Conservation (phyloP, 1,284 basidiomycete genomes). For the Papiliotrema laurentii region DNA sequence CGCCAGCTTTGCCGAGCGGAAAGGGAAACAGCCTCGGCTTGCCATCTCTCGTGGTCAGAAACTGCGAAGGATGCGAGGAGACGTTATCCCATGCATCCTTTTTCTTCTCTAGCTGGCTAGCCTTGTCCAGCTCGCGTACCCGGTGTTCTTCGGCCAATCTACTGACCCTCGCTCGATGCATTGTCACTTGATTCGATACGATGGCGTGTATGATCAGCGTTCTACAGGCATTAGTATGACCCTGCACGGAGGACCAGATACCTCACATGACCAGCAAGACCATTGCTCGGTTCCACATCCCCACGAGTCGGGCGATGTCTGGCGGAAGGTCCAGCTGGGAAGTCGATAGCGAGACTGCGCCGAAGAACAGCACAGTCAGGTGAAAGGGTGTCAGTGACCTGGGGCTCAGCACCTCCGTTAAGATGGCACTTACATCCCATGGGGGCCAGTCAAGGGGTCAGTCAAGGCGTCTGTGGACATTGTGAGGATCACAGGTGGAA, state of each 20-base stretch:
- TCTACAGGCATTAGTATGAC: constrained; percentile 7
- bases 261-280: constrained; percentile 25
- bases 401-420: neutral
- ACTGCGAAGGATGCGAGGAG: constrained; percentile 28
- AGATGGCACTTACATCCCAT: constrained; percentile 4
- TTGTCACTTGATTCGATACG: constrained; percentile 1
- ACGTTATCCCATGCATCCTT: constrained; percentile 25
- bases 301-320: constrained; percentile 8
- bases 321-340: constrained; percentile 21
- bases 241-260: neutral
- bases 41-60: constrained; percentile 33
- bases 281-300: constrained; percentile 20
- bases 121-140: constrained; percentile 10
- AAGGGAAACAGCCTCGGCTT: constrained; percentile 38
- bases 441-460: neutral
- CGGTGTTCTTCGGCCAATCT: neutral
- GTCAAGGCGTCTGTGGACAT: neutral
- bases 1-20: constrained; percentile 35
- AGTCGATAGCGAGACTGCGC: constrained; percentile 16
- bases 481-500: neutral
- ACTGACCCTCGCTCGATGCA: constrained; percentile 5
- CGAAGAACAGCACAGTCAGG: constrained; percentile 22
- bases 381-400: constrained; percentile 33
- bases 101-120: constrained; percentile 13
- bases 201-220: constrained; percentile 9